Conservation (phyloP, 2,329 filamentous ascomycete genomes). For the Pseudofabraea citricarpa region DNA sequence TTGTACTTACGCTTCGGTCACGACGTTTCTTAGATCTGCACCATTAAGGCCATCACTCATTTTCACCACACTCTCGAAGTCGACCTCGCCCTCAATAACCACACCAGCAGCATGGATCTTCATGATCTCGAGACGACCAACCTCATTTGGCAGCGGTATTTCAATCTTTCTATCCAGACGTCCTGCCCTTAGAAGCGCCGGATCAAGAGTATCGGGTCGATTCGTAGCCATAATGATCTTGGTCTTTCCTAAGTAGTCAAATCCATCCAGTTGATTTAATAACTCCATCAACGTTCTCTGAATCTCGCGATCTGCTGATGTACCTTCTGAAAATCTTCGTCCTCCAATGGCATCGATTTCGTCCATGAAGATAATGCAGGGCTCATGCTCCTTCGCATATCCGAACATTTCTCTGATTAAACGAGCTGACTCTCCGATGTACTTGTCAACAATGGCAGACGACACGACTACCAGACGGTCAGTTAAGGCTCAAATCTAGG, state of each 20-base stretch:
- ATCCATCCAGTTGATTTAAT: slow-evolving; percentile 96
- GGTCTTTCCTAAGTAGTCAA: slow-evolving; percentile 98
- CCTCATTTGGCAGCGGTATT: slow-evolving; percentile 94
- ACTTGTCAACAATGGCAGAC: slow-evolving; percentile 98
- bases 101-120: slow-evolving; percentile 94
- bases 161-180: slow-evolving; percentile 97
- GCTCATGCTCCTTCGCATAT: slow-evolving; percentile 98
- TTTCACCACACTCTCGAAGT: slow-evolving; percentile 99
- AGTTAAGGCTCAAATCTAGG: slow-evolving; percentile 12
- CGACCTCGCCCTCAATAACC: slow-evolving; percentile 87
- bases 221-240: slow-evolving; percentile 99
- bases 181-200: slow-evolving; percentile 84
- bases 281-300: slow-evolving; percentile 98
- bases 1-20: slow-evolving; percentile 97
- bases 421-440: slow-evolving; percentile 96
- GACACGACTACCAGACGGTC: slow-evolving; percentile 68
- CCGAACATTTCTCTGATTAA: slow-evolving; percentile 99
- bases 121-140: slow-evolving; percentile 90
- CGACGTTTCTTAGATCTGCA: slow-evolving; percentile 93
- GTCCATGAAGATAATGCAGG: slow-evolving; percentile 99
- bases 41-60: slow-evolving; percentile 99
- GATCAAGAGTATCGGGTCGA: slow-evolving; percentile 91
- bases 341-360: slow-evolving; percentile 99
- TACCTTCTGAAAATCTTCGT: slow-evolving; percentile 93
- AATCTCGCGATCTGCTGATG: slow-evolving; percentile 95